phyloP scores from a whole-genome alignment of 2,329 filamentous ascomycete genomes.

The Sporothrix brunneoviolacea region DNA sequence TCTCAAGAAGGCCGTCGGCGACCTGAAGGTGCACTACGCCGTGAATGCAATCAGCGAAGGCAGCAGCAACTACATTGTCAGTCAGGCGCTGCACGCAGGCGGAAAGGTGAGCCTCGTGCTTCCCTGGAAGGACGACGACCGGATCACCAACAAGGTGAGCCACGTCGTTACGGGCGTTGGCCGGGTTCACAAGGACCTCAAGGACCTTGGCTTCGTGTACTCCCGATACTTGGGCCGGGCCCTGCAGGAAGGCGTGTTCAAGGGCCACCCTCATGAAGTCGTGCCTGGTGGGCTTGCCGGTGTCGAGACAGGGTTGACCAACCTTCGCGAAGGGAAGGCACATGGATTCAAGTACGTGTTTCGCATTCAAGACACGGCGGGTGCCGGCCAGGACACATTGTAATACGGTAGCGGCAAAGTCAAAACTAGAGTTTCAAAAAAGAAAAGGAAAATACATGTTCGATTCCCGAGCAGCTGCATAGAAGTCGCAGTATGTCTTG shows the following conservation, averaged over 20 bases:
- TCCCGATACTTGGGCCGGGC: slow-evolving; percentile 31
- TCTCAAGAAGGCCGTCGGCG: slow-evolving; percentile 26
- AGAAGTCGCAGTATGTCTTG: too few species aligned
- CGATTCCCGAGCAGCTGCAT: too few species aligned
- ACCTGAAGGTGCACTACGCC: slow-evolving; percentile 33
- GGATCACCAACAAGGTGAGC: slow-evolving; percentile 17
- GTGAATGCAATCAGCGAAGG: slow-evolving; percentile 37
- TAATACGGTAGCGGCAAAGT: too few species aligned
- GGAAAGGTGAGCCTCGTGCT: slow-evolving; percentile 24
- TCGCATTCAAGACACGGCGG: slow-evolving; percentile 21
- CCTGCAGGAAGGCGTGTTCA: slow-evolving; percentile 37
- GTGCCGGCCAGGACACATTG: slow-evolving; percentile 5
- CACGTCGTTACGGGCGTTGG: slow-evolving; percentile 21
- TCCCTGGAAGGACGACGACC: slow-evolving; percentile 19
- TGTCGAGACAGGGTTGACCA: slow-evolving; percentile 41
- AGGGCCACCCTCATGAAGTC: slow-evolving; percentile 40
- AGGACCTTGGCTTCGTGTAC: slow-evolving; percentile 32
- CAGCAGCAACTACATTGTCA: slow-evolving; percentile 32
- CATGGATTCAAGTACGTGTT: slow-evolving; percentile 57
- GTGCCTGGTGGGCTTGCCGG: slow-evolving; percentile 44
- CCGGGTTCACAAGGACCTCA: slow-evolving; percentile 19
- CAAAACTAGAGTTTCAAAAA: too few species aligned
- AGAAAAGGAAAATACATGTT: too few species aligned
- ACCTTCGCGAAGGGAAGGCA: slow-evolving; percentile 48
- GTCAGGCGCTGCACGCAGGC: slow-evolving; percentile 28